These are phyloP conservation scores for Erucastrum elatum DNA, from an alignment of 345 rosid genomes.

Conservation along the genomic window DNA sequence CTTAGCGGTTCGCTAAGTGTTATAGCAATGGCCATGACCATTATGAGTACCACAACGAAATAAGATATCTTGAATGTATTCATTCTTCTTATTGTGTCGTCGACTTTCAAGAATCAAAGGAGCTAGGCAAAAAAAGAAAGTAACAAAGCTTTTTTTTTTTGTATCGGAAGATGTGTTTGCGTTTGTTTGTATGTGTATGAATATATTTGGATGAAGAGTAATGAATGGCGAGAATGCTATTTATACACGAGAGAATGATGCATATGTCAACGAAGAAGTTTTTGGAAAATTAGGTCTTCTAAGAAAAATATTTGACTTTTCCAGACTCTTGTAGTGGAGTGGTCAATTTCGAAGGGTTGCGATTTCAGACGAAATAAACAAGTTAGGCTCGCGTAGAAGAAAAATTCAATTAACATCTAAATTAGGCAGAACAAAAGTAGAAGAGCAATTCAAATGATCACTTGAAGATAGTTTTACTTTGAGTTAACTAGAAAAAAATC, in stretches of 20 bases:
- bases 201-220: constrained; percentile 31
- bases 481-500: not conserved
- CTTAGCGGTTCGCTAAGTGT: constrained; percentile 27
- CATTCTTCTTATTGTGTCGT: constrained; percentile 19
- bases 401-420: not conserved
- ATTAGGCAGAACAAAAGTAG: constrained; percentile 29
- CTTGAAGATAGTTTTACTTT: not conserved
- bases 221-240: constrained; percentile 21
- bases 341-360: constrained; percentile 36
- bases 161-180: not conserved
- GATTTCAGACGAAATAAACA: constrained; percentile 10
- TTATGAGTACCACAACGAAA: constrained; percentile 25
- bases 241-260: constrained; percentile 27
- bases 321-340: constrained; percentile 35
- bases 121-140: not conserved
- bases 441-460: constrained; percentile 3
- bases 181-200: constrained; percentile 25
- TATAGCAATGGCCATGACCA: constrained; percentile 31
- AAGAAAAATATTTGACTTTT: constrained; percentile 32
- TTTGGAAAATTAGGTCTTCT: constrained; percentile 14
- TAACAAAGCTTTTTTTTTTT: not conserved
- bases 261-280: constrained; percentile 21
- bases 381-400: constrained; percentile 37
- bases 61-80: constrained; percentile 35
- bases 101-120: not conserved